A percentile compares a stretch with the other conserved stretches of the same genome.
Evolutionary conservation across 257 asterid species (phyloP).

Genomic region (Parsonsia alboflavescens): DNA sequence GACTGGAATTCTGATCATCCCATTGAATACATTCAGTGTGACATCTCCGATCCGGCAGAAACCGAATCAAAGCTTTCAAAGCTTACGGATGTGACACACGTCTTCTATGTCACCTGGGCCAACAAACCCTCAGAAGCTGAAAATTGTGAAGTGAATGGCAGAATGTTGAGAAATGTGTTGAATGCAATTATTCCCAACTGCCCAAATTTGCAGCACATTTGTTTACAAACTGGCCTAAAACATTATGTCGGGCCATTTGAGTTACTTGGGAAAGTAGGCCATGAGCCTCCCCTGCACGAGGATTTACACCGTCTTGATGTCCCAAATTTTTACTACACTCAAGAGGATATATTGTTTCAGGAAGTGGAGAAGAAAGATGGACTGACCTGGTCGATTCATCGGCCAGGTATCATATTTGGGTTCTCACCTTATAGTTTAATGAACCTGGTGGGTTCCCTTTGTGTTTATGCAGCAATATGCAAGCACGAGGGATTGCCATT

Average conservation of each 20-base stretch:
- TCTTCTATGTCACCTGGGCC: slow-evolving; percentile 80
- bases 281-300: slow-evolving; percentile 72
- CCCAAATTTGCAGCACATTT: slow-evolving; percentile 62
- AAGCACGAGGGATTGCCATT: slow-evolving; percentile 63
- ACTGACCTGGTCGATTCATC: slow-evolving; percentile 80
- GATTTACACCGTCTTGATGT: slow-evolving; percentile 61
- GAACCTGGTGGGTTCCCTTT: slow-evolving; percentile 73
- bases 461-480: too few species aligned
- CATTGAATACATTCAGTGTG: slow-evolving; percentile 66
- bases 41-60: slow-evolving; percentile 51
- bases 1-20: slow-evolving; percentile 78
- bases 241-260: slow-evolving; percentile 71
- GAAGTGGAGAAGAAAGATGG: slow-evolving; percentile 64
- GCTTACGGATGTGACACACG: slow-evolving; percentile 60
- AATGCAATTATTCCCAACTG: slow-evolving; percentile 54
- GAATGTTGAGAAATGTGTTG: slow-evolving; percentile 66
- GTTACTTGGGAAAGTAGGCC: slow-evolving; percentile 34
- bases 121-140: slow-evolving; percentile 54
- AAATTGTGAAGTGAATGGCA: slow-evolving; percentile 66
- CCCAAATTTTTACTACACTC: slow-evolving; percentile 57
- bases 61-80: slow-evolving; percentile 48
- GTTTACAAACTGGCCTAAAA: slow-evolving; percentile 76
- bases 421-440: slow-evolving; percentile 75
- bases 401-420: slow-evolving; percentile 75
- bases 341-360: slow-evolving; percentile 63